A percentile compares a stretch with the other conserved stretches of the same genome.
These are phyloP conservation scores for Solanum lignicaule DNA, from an alignment of 257 asterid species.

Conservation along the genomic window DNA sequence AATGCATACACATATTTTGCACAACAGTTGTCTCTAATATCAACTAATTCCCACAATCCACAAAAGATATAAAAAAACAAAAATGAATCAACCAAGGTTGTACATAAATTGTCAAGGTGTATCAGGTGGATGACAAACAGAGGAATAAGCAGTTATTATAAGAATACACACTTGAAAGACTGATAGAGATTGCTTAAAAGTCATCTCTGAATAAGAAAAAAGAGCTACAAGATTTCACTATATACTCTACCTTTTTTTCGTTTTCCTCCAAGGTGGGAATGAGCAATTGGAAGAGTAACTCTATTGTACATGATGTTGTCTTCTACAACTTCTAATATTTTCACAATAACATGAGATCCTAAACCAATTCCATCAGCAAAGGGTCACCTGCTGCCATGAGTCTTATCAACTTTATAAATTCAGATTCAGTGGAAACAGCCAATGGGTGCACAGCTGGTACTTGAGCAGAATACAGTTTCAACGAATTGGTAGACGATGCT, in stretches of 20 bases:
- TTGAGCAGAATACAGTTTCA: constrained; percentile 13
- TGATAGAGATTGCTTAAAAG: not conserved
- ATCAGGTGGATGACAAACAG: not conserved
- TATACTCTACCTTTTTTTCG: not conserved
- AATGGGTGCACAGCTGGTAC: constrained; percentile 14
- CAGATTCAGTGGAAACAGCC: constrained; percentile 9
- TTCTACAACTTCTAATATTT: not conserved
- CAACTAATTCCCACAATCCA: not conserved
- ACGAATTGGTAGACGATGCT: not conserved
- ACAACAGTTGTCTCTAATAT: not conserved
- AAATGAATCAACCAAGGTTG: not conserved
- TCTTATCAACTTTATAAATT: constrained; percentile 5
- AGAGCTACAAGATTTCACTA: not conserved
- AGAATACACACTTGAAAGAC: not conserved
- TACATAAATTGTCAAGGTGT: not conserved
- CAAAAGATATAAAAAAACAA: not conserved
- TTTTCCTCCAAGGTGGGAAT: not conserved
- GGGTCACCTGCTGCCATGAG: constrained; percentile 18
- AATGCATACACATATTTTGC: not conserved
- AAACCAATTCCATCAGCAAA: constrained; percentile 12
- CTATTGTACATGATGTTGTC: not conserved
- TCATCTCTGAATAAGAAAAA: not conserved
- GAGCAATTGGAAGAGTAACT: not conserved
- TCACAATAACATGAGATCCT: not conserved
- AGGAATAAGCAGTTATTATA: not conserved